A percentile compares a stretch with the other conserved stretches of the same genome.
These are phyloP conservation scores for Ceratobasidium papillatum DNA, from an alignment of 1,284 basidiomycete species.

Conservation along the genomic window DNA sequence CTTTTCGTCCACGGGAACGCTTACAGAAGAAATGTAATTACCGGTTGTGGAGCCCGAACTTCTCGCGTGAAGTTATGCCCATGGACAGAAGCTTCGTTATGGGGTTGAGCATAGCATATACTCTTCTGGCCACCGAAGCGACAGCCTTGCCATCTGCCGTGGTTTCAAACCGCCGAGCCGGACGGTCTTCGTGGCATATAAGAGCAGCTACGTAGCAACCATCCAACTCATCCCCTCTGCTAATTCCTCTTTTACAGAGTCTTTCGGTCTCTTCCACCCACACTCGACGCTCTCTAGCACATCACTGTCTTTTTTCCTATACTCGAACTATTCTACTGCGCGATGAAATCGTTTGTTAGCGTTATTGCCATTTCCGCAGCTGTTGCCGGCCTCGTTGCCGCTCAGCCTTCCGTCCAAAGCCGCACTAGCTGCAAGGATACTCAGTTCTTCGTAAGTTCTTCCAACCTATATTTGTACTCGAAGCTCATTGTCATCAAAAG, in stretches of 20 bases:
- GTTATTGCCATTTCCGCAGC: slow-evolving; percentile 40
- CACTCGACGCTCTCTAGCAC: slow-evolving; percentile 22
- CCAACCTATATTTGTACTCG: background rate
- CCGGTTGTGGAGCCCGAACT: slow-evolving; percentile 4
- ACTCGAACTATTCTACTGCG: background rate
- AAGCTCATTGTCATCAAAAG: slow-evolving; percentile 11
- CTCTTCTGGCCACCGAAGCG: slow-evolving; percentile 15
- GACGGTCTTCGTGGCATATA: slow-evolving; percentile 25
- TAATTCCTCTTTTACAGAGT: background rate
- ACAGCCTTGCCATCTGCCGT: background rate
- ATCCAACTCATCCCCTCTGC: background rate
- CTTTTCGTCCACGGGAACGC: background rate
- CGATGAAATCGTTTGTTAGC: slow-evolving; percentile 42
- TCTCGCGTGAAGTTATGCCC: slow-evolving; percentile 28
- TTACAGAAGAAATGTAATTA: background rate
- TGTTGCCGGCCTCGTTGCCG: slow-evolving; percentile 29
- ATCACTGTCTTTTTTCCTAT: slow-evolving; percentile 26
- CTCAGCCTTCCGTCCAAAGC: slow-evolving; percentile 25
- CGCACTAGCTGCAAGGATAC: slow-evolving; percentile 8
- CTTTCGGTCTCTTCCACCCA: slow-evolving; percentile 6
- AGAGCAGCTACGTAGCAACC: slow-evolving; percentile 20
- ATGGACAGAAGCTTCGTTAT: slow-evolving; percentile 18
- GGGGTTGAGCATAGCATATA: background rate
- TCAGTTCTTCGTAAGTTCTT: too few relatives aligned
- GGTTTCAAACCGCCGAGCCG: slow-evolving; percentile 37